Conservation (phyloP, 75 land plant species). For the Pinus tabuliformis region DNA sequence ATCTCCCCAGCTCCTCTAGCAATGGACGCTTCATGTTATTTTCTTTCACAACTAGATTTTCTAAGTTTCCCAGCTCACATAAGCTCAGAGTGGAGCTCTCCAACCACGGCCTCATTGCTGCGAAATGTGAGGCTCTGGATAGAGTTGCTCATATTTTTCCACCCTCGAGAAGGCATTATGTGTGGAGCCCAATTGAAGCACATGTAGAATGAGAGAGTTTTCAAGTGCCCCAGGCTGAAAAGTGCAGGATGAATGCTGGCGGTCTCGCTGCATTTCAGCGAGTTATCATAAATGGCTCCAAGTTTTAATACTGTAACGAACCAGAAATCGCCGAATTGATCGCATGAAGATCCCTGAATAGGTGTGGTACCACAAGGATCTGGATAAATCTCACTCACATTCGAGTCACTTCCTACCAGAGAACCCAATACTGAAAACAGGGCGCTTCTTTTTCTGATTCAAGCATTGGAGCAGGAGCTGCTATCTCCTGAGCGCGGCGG, state of each 20-base stretch:
- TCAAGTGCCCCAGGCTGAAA: constrained; percentile 39
- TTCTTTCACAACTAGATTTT: no score
- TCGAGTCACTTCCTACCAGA: constrained; percentile 50
- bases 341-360: constrained; percentile 47
- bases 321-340: constrained; percentile 33
- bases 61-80: not conserved
- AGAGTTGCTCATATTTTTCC: constrained; percentile 22
- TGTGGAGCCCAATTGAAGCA: constrained; percentile 33
- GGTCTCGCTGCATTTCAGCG: constrained; percentile 27
- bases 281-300: constrained; percentile 26
- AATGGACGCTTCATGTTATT: no score
- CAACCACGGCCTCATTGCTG: constrained; percentile 15
- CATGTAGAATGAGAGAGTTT: constrained; percentile 41
- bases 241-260: constrained; percentile 24
- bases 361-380: constrained; percentile 64
- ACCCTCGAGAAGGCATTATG: constrained; percentile 15
- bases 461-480: constrained; percentile 31
- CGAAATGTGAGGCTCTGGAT: constrained; percentile 42
- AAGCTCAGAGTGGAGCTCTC: not conserved
- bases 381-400: constrained; percentile 46
- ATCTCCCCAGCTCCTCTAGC: no score
- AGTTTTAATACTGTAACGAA: constrained; percentile 31
- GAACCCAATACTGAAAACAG: constrained; percentile 34
- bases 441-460: constrained; percentile 26
- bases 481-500: no score